Conservation (phyloP, 1,139 yeast species). For the Starmera stellimalicola region DNA sequence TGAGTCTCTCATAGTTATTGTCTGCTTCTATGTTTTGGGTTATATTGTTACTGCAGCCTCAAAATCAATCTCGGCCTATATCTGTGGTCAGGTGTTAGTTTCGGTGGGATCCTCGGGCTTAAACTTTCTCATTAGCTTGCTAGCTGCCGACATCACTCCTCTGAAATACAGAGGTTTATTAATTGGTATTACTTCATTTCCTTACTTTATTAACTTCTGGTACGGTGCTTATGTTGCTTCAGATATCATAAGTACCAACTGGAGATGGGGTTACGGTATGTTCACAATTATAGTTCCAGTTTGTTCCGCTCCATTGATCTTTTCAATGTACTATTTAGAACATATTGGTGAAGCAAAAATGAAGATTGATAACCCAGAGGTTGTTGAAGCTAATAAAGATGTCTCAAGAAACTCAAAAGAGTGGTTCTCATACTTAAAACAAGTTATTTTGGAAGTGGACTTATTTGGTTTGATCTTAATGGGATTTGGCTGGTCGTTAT, state of each 20-base stretch:
- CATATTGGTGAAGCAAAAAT: constrained; percentile 11
- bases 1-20: constrained; percentile 17
- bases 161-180: constrained; percentile 27
- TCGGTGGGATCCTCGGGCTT: constrained; percentile 25
- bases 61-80: constrained; percentile 22
- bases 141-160: constrained; percentile 27
- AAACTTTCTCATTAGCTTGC: constrained; percentile 18
- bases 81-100: constrained; percentile 24
- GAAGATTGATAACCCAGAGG: constrained; percentile 8
- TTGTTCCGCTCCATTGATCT: constrained; percentile 22
- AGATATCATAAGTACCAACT: constrained; percentile 21
- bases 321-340: constrained; percentile 23
- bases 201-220: constrained; percentile 27
- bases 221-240: constrained; percentile 25
- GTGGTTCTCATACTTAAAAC: constrained; percentile 3
- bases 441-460: constrained; percentile 23
- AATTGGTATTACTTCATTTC: constrained; percentile 21
- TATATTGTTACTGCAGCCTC: constrained; percentile 23
- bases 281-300: constrained; percentile 29
- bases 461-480: constrained; percentile 27
- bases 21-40: constrained; percentile 24
- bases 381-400: constrained; percentile 4
- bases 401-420: constrained; percentile 1
- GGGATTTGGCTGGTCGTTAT: constrained; percentile 28
- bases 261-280: constrained; percentile 37